A percentile compares a stretch with the other conserved stretches of the same genome.
Conservation (phyloP, 2,329 filamentous ascomycete species). For the Hymenoscyphus repandus region DNA sequence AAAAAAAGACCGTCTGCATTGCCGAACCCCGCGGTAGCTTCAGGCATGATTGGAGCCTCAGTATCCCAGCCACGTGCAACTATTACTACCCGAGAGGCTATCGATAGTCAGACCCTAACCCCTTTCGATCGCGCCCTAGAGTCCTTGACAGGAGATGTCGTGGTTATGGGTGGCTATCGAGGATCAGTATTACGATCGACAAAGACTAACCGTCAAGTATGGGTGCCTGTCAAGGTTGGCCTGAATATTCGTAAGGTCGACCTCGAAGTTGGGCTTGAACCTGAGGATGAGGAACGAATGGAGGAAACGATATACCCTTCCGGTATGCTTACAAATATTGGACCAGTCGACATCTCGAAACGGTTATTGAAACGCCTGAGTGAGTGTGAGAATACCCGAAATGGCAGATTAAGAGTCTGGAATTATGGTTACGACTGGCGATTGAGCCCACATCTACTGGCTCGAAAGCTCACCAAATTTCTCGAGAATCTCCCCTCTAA, state of each 20-base stretch:
- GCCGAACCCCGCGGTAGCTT: conserved; percentile 14
- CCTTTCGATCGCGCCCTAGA: conserved; percentile 52
- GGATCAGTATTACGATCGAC: conserved; percentile 85
- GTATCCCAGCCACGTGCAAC: conserved; percentile 15
- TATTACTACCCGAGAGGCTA: conserved; percentile 8
- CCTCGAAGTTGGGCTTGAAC: conserved; percentile 76
- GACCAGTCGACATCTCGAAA: conserved; percentile 83
- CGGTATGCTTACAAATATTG: conserved; percentile 87
- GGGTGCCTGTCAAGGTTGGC: conserved; percentile 91
- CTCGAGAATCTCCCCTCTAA: conserved; percentile 74
- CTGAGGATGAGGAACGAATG: conserved; percentile 79
- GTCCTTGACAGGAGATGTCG: conserved; percentile 73
- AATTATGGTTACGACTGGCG: conserved; percentile 97
- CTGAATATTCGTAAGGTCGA: conserved; percentile 89
- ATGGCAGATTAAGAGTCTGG: conserved; percentile 70
- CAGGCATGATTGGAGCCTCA: conserved; percentile 16
- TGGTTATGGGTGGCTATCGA: conserved; percentile 84
- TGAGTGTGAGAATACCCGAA: conserved; percentile 66
- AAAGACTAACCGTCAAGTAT: conserved; percentile 78
- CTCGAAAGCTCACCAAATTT: conserved; percentile 65
- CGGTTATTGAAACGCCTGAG: conserved; percentile 74
- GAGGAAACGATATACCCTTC: conserved; percentile 76
- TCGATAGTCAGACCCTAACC: conserved; percentile 38
- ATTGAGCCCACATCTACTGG: conserved; percentile 73
- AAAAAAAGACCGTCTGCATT: conserved; percentile 18